phyloP scores from a whole-genome alignment of 306 rosid genomes.

The Begonia masoniana region DNA sequence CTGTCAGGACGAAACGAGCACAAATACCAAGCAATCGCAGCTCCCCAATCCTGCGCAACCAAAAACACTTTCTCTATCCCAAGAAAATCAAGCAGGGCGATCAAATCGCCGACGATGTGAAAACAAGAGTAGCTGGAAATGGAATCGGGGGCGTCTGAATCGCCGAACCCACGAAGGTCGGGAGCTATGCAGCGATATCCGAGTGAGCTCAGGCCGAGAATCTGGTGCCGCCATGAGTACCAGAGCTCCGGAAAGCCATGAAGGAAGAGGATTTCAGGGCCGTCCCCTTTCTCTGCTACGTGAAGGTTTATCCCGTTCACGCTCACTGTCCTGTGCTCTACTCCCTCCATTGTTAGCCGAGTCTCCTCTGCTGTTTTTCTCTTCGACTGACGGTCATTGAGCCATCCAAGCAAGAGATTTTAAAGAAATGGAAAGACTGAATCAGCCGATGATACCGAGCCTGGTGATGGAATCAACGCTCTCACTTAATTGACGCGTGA shows the following conservation, averaged over 20 bases:
- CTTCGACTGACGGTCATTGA: too few species aligned
- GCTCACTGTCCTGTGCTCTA: slow-evolving; percentile 33
- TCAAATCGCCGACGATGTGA: slow-evolving; percentile 45
- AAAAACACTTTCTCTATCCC: slow-evolving; percentile 41
- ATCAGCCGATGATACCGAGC: too few species aligned
- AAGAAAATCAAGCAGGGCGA: slow-evolving; percentile 24
- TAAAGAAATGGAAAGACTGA: too few species aligned
- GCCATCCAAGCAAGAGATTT: too few species aligned
- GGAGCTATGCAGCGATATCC: slow-evolving; percentile 56
- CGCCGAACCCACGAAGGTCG: slow-evolving; percentile 61
- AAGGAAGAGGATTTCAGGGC: slow-evolving; percentile 54
- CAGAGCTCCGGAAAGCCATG: slow-evolving; percentile 75
- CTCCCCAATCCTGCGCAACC: slow-evolving; percentile 78
- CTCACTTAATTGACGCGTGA: too few species aligned
- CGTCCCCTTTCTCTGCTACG: slow-evolving; percentile 61
- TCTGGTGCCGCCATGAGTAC: slow-evolving; percentile 81
- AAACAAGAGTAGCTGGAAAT: slow-evolving; percentile 32
- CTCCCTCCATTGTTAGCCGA: slow-evolving; percentile 20
- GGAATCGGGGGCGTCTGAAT: slow-evolving; percentile 28
- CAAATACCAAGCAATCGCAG: slow-evolving; percentile 39
- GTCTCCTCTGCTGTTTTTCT: too few species aligned
- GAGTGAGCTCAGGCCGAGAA: slow-evolving; percentile 25
- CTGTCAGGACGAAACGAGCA: slow-evolving; percentile 41
- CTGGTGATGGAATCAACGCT: too few species aligned
- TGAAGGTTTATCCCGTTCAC: slow-evolving; percentile 70